These are phyloP conservation scores for Komagataella mondaviorum DNA, from an alignment of 805 yeast genomes.

Conservation along the genomic window DNA sequence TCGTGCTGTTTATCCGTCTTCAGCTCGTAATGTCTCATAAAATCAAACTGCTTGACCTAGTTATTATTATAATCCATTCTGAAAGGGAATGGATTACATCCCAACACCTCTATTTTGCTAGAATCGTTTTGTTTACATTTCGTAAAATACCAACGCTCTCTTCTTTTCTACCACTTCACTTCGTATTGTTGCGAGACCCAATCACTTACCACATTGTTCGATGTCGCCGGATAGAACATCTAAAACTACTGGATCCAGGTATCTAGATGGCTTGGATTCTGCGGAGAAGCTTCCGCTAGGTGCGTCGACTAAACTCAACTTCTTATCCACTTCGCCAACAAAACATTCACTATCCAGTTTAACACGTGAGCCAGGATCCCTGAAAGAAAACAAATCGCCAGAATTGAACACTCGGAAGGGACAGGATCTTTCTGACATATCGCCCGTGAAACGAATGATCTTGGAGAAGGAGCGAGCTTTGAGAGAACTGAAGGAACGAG, in stretches of 20 bases:
- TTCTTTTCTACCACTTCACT: neutral
- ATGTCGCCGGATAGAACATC: neutral
- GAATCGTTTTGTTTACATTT: neutral
- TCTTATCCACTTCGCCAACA: neutral
- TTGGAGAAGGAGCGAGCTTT: slow-evolving; percentile 16
- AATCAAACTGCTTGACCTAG: no score
- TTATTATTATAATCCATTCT: no score
- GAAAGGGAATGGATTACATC: neutral
- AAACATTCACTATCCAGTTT: neutral
- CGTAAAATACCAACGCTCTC: neutral
- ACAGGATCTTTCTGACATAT: slow-evolving; percentile 3
- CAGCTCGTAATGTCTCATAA: no score
- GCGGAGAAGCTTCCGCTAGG: neutral
- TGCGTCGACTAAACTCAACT: neutral
- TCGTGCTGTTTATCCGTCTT: no score
- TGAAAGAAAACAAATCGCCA: slow-evolving; percentile 14
- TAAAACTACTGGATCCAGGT: neutral
- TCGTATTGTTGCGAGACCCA: neutral
- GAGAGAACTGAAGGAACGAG: neutral
- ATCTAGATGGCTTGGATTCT: neutral
- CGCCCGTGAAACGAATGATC: slow-evolving; percentile 20
- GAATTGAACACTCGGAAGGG: neutral
- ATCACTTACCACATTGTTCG: neutral
- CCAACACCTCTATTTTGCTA: neutral
- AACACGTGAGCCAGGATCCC: neutral